These are phyloP conservation scores for Phytophthora sansomeana DNA, from an alignment of 352 stramenopile species.

Conservation along the genomic window DNA sequence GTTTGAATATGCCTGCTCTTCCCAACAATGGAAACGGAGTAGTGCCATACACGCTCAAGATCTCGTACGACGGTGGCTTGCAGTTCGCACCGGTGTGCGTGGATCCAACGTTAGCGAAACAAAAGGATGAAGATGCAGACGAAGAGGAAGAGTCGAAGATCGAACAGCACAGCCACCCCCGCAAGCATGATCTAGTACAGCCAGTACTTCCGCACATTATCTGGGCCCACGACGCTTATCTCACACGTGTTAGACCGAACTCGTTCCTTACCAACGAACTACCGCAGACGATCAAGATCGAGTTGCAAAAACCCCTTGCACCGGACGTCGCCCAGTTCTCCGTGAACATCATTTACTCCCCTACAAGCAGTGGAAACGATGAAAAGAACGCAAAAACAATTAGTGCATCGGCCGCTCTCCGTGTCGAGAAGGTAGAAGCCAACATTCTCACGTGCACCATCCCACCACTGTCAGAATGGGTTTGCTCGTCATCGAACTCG, in stretches of 20 bases:
- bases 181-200: constrained; percentile 4
- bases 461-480: constrained; percentile 52
- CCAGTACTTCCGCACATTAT: constrained; percentile 37
- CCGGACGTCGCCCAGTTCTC: constrained; percentile 20
- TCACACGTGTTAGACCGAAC: constrained; percentile 57
- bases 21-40: constrained; percentile 23
- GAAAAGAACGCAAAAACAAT: constrained; percentile 12
- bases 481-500: constrained; percentile 17
- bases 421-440: constrained; percentile 30
- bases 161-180: constrained; percentile 5
- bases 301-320: constrained; percentile 44
- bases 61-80: constrained; percentile 64
- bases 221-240: constrained; percentile 52
- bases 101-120: constrained; percentile 12
- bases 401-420: constrained; percentile 29
- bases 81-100: constrained; percentile 53
- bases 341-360: constrained; percentile 23
- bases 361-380: background rate
- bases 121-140: constrained; percentile 11
- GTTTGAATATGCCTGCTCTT: constrained; percentile 42
- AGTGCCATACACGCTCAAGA: constrained; percentile 49
- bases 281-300: constrained; percentile 48
- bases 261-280: constrained; percentile 54
- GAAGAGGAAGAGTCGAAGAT: constrained; percentile 10
- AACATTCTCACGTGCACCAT: constrained; percentile 48